Evolutionary conservation across 1,139 yeast genomes (phyloP), one percentile per base, ranked within the genome.

Genomic region (Yamadazyma diospyri): DNA sequence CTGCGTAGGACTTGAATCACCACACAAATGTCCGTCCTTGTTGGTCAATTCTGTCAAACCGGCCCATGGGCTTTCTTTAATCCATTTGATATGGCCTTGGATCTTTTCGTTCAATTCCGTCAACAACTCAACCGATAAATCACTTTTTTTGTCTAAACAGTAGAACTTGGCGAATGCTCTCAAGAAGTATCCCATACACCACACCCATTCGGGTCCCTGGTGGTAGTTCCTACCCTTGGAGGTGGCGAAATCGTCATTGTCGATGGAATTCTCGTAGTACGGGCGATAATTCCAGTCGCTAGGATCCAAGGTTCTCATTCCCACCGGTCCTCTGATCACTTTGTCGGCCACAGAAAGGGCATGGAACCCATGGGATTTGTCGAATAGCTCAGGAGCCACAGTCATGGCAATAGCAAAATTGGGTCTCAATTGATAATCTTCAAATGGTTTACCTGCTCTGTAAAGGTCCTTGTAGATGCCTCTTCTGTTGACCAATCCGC

Each of bases 171-270:
- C 61, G 52, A 69, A 79, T 0, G 97, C 95, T 41, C 97, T 72
- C 45, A 92, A 61, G 54, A 86, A 89, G 59, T 78, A 88, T 1
- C 98, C 98, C 24, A 72, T 70, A 40, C 81, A 77, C 97, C 97
- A 92, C 15, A 85, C 81, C 98, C 98, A 92, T 55, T 92, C 98
- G 2, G 98, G 98, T 2, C 98, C 98, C 60, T 92, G 97, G 57
- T 92, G 98, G 57, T 92, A 92, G 59, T 92, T 92, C 50, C 97
- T 74, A 13, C 98, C 98, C 59, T 88, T 88, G 5, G 97, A 72
- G 0, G 97, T 88, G 1, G 94, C 88, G 67, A 88, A 92, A 55
- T 92, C 96, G 6, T 72, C 76, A 34, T 76, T 78, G 50, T 92
- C 97, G 30, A 76, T 81, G 32, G 89, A 64, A 53, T 92, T 92